Evolutionary conservation across 768 basidiomycete genomes (phyloP), one percentile per base, ranked within the genome.

Genomic region (Amanita polypyramis): DNA sequence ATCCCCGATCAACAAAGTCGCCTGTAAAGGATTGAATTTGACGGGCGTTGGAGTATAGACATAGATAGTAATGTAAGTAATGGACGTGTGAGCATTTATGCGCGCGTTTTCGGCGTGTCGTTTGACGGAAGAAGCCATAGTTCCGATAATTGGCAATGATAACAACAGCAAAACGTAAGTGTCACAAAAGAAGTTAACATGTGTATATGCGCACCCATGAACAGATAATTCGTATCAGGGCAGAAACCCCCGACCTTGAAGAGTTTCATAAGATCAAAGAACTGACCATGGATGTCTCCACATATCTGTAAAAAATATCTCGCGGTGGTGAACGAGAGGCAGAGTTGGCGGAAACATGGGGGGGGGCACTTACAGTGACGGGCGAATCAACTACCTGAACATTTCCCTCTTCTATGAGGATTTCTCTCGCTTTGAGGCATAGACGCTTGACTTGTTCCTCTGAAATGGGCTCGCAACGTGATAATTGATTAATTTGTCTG

Each of bases 1-100:
- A 96, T 27, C 95, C 95, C 46, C 95, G 82, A 67, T 98, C 95
- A 55, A 97, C 95, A 62, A 97, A 98, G 68, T 97, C 95, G 52
- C 94, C 93, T 95, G 38, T 32, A 37, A 37, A 37, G 27, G 43
- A 44, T 46, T 34, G 20, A 17, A 34, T 45, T 45, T 34, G 19
- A 17, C 34, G 41, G 33, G 21, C 34, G 34, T 45, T 45, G 12
- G 34, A 36, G 21, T n/a, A 20, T 32, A 27, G 34, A 21, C 35
- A 15, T 37, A n/a, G 25, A 27, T 27, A 27, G 25, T 27, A 27
- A 27, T 7, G 25, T 7, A 27, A 27, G 45, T 37, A 19, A 34
- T 45, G 33, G 30, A 11, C 19, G 37, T 37, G 36, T 30, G 36
- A 45, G 30, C 25, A 14, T 29, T 20, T 12, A 27, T 30, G 37